These are phyloP conservation scores for Pouteria campechiana DNA, from an alignment of 179 eudicot genomes.

Conservation along the genomic window DNA sequence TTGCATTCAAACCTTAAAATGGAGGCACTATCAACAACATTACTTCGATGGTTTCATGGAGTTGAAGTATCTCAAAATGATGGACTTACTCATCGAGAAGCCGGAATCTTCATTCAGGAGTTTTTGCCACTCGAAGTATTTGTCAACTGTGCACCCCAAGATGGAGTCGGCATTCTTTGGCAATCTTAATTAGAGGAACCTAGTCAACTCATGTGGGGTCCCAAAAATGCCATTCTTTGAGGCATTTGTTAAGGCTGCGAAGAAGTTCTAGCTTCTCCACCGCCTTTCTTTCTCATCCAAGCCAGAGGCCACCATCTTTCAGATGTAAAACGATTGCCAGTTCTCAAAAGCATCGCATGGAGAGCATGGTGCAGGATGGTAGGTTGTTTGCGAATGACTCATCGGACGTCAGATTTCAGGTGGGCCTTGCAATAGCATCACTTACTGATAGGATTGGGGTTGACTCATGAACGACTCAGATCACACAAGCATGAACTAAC, in stretches of 20 bases:
- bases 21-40: constrained; percentile 48
- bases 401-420: constrained; percentile 36
- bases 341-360: constrained; percentile 57
- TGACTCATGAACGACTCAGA: no score
- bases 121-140: constrained; percentile 52
- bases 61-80: constrained; percentile 34
- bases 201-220: constrained; percentile 21
- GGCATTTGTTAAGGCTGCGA: constrained; percentile 49
- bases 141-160: constrained; percentile 46
- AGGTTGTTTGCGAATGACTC: constrained; percentile 18
- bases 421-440: constrained; percentile 49
- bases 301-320: constrained; percentile 32
- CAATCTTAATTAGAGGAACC: constrained; percentile 33
- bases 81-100: constrained; percentile 45
- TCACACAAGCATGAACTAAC: constrained; percentile 47
- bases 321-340: constrained; percentile 24
- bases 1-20: constrained; percentile 47
- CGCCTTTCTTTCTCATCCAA: constrained; percentile 32
- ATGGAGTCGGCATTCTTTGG: constrained; percentile 61
- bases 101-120: constrained; percentile 57
- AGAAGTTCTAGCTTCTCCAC: constrained; percentile 41
- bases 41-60: constrained; percentile 57
- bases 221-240: constrained; percentile 39
- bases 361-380: constrained; percentile 42
- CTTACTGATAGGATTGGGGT: no score